Base-by-base conservation (phyloP, 768 basidiomycete species). In the Mycena polygramma region DNA sequence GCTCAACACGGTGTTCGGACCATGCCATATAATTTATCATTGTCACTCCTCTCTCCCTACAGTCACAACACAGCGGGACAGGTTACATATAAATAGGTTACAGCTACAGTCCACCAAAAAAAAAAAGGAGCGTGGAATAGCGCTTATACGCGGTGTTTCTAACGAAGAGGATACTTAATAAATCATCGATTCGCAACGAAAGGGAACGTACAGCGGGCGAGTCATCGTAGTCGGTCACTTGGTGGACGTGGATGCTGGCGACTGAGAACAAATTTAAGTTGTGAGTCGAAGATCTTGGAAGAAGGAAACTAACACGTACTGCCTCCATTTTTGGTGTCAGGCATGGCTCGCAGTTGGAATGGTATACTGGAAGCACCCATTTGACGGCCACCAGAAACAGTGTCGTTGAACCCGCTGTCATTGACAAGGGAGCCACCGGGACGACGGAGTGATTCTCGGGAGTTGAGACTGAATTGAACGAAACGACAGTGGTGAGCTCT, bases 381-480 rank as follows among this genome's bases (percentile, higher is more conserved):
- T 53, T 36, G 26, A 35, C 30, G 52, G 5, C 26, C 26, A 35
- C 7, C 17, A 22, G n/a, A n/a, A n/a, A 48, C 58, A 7, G 58
- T 19, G 9, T 59, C 58, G 9, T 24, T 59, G 46, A 61, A 14
- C 19, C 30, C 36, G 30, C 35, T 61, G 48, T 61, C 59, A 22
- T 49, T 36, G 48, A 61, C 11, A 14, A 58, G 4, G 35, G 46
- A n/a, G 37, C 22, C 36, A 9, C 30, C 36, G 35, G 35, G 30
- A 36, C 62, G 49, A n/a, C 62, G 62, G 19, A 63, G 36, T 19
- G 51, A 41, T 19, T 54, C 51, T 8, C 62, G 49, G 22, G 51
- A 54, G 62, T 63, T 63, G 24, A 63, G 62, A 45, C 62, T 63
- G n/a, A n/a, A n/a, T n/a, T n/a, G n/a, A n/a, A n/a, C n/a, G n/a